phyloP scores from a whole-genome alignment of 495 filamentous ascomycete genomes.

The Neurospora sp. region DNA sequence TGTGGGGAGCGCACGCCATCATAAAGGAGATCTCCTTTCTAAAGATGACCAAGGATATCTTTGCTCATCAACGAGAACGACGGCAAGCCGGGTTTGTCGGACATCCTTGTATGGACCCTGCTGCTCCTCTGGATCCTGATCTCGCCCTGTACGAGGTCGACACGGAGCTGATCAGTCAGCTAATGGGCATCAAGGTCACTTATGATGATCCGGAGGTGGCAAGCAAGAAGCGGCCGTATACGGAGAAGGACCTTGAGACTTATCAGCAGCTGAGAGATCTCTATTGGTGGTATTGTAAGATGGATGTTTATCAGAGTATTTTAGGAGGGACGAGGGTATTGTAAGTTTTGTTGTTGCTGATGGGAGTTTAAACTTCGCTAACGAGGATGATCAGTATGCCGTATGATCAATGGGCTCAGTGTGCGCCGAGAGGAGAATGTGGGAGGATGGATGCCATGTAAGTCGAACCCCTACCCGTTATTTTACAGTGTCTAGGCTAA shows the following conservation, averaged over 20 bases:
- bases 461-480: conserved; percentile 9
- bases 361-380: conserved; percentile 6
- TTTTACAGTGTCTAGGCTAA: not conserved
- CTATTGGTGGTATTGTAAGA: conserved; percentile 95
- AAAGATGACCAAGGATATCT: conserved; percentile 54
- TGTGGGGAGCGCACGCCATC: conserved; percentile 74
- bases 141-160: conserved; percentile 23
- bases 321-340: conserved; percentile 75
- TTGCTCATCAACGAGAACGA: conserved; percentile 42
- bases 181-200: conserved; percentile 27
- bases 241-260: conserved; percentile 62
- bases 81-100: conserved; percentile 10
- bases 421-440: conserved; percentile 71
- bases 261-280: conserved; percentile 78
- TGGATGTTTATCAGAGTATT: conserved; percentile 85
- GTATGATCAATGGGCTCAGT: conserved; percentile 70
- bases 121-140: conserved; percentile 2
- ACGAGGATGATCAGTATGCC: conserved; percentile 50
- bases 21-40: conserved; percentile 74
- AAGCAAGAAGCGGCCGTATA: conserved; percentile 28
- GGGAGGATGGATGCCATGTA: conserved; percentile 67
- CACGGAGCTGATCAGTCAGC: conserved; percentile 23
- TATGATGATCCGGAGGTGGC: conserved; percentile 19
- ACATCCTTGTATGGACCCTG: conserved; percentile 15
- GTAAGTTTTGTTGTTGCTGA: conserved; percentile 42